Conservation (phyloP, 2,329 filamentous ascomycete species). For the Diaporthe capsici region DNA sequence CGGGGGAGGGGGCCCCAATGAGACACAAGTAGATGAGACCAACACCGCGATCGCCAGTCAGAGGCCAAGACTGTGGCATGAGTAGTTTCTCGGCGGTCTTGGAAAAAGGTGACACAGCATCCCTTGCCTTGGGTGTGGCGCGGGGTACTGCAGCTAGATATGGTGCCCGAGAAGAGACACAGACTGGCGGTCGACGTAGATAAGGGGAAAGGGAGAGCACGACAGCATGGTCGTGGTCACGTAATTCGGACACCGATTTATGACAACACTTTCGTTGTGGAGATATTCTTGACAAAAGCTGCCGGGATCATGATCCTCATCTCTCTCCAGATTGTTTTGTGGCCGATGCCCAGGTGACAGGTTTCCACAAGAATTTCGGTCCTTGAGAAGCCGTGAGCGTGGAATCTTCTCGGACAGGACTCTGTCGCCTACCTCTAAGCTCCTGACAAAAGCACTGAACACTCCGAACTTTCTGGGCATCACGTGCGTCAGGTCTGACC, state of each 20-base stretch:
- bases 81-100: conserved; percentile 11
- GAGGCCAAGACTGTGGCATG: conserved; percentile 13
- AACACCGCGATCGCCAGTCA: conserved; percentile 13
- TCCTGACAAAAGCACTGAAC: background rate
- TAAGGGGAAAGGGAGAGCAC: background rate
- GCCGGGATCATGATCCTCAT: background rate
- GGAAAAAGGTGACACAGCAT: conserved; percentile 5
- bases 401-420: background rate
- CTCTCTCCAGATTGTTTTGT: background rate
- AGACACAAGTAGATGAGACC: background rate
- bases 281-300: background rate
- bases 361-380: background rate
- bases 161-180: conserved; percentile 1
- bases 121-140: background rate
- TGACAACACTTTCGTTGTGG: background rate
- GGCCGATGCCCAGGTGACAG: background rate
- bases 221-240: background rate
- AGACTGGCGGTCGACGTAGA: background rate
- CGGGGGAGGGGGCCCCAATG: conserved; percentile 12
- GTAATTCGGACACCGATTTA: conserved; percentile 7
- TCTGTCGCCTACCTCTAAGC: background rate
- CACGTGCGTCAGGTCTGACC: background rate
- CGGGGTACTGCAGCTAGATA: conserved; percentile 20
- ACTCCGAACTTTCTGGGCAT: too few species aligned
- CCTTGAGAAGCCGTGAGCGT: background rate